Evolutionary conservation across 1,139 yeast genomes (phyloP).

Genomic region (Yamadazyma triangularis): DNA sequence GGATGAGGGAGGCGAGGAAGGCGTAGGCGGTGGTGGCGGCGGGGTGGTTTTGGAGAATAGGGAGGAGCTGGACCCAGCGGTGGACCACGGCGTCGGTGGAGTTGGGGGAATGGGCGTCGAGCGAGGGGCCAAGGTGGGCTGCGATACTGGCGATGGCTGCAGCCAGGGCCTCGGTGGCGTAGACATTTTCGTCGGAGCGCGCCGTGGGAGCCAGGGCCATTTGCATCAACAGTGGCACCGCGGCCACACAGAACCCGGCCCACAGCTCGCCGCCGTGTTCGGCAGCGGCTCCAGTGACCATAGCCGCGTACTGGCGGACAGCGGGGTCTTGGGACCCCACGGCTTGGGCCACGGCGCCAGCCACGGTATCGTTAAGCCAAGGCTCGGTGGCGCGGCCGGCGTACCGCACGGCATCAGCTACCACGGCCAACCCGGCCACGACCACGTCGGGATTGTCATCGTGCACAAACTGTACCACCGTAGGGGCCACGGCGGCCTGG

Average conservation of each 20-base stretch:
- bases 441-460: constrained; percentile 67
- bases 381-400: constrained; percentile 66
- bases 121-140: too few relatives aligned
- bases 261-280: constrained; percentile 68
- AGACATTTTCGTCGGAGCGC: constrained; percentile 74
- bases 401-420: constrained; percentile 77
- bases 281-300: constrained; percentile 82
- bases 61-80: constrained; percentile 80
- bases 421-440: constrained; percentile 75
- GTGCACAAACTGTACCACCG: constrained; percentile 50
- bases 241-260: constrained; percentile 58
- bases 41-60: constrained; percentile 78
- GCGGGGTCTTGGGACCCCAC: constrained; percentile 65
- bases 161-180: constrained; percentile 84
- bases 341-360: constrained; percentile 59
- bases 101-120: constrained; percentile 35
- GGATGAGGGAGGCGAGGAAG: constrained; percentile 72
- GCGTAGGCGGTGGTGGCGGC: constrained; percentile 87
- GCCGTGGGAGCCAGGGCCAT: constrained; percentile 82
- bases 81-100: constrained; percentile 51
- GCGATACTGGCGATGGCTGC: constrained; percentile 82
- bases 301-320: constrained; percentile 84
- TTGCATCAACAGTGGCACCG: constrained; percentile 70
- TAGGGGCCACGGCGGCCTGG: constrained; percentile 49
- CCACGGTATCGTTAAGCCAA: constrained; percentile 56